Base-by-base conservation (phyloP, 768 basidiomycete genomes). In the Phaeolepiota aurea region DNA sequence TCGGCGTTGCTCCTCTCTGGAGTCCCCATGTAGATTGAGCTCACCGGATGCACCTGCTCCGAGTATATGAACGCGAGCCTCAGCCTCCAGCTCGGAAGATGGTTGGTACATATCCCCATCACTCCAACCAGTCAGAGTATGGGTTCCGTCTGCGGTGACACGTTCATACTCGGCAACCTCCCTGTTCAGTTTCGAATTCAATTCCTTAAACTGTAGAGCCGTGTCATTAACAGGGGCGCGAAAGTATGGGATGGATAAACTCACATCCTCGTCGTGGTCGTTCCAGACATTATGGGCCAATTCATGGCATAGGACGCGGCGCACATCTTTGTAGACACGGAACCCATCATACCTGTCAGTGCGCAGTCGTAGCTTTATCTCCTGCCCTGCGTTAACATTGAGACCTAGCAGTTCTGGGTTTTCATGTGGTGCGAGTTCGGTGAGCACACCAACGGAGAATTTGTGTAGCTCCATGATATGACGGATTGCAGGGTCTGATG, bases 401-500 rank as follows among this genome's bases (percentile, higher is more conserved):
- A 85, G 64, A 0, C 87, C 86, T 2, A 85, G 66, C 7, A 87
- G 57, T 20, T 74, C 63, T 0, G 84, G 83, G 43, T 81, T 71
- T 52, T 87, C 84, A 43, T 84, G 83, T 0, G 85, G 85, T 12
- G 83, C 84, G 13, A 88, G 74, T 57, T 88, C 85, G 1, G 84
- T 87, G 32, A 87, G 63, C 2, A 81, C 45, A 0, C 79, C 78
- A 3, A 88, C 82, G 0, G 76, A 66, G 48, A 85, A 79, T 44
- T 75, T 55, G 56, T 88, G 83, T 45, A 65, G 66, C 46, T 69
- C 72, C 85, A 88, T 87, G 42, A 88, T 55, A 53, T 83, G 76
- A 15, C 57, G 63, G 35, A 87, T 81, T 0, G 81, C 83, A 3
- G 79, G 76, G 50, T 89, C 86, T n/a, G 73, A 64, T 5, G 85